phyloP scores from a whole-genome alignment of 345 rosid genomes.

The Rhizophora mangle region DNA sequence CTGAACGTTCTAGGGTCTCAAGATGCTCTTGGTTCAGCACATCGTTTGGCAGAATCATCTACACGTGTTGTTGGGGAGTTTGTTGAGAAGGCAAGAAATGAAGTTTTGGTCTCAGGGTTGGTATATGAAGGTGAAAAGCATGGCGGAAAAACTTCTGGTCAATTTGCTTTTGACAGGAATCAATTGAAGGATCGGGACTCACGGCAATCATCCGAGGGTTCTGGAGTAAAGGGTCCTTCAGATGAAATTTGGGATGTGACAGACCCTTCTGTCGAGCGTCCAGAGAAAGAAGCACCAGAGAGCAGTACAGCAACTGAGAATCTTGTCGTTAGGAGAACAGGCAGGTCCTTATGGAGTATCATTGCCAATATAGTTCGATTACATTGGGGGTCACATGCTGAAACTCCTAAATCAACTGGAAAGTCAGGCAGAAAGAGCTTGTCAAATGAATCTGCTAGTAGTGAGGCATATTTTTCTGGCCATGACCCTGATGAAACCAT shows the following conservation, averaged over 20 bases:
- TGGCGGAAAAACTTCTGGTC: slow-evolving; percentile 32
- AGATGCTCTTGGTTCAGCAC: slow-evolving; percentile 67
- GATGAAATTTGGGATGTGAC: slow-evolving; percentile 87
- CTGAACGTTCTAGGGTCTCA: slow-evolving; percentile 29
- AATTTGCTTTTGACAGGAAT: slow-evolving; percentile 23
- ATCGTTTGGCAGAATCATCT: slow-evolving; percentile 59
- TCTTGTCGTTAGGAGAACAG: slow-evolving; percentile 51
- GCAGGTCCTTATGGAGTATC: slow-evolving; percentile 70
- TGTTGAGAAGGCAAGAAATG: slow-evolving; percentile 58
- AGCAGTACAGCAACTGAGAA: slow-evolving; percentile 34
- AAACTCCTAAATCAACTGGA: slow-evolving; percentile 47
- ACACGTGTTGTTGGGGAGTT: slow-evolving; percentile 57
- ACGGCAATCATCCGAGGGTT: slow-evolving; percentile 39
- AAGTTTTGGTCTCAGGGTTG: slow-evolving; percentile 25
- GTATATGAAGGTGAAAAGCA: slow-evolving; percentile 30
- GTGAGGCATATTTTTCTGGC: slow-evolving; percentile 85
- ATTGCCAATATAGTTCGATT: slow-evolving; percentile 63
- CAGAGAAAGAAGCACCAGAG: slow-evolving; percentile 41
- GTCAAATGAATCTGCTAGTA: slow-evolving; percentile 56
- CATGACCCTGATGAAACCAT: slow-evolving; percentile 63
- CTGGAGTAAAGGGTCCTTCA: slow-evolving; percentile 72
- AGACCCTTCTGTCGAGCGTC: slow-evolving; percentile 44
- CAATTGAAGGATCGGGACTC: slow-evolving; percentile 42
- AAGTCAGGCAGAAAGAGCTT: slow-evolving; percentile 55
- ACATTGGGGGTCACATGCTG: slow-evolving; percentile 66